Conservation (phyloP, 495 filamentous ascomycete genomes). For the Podospora comata region DNA sequence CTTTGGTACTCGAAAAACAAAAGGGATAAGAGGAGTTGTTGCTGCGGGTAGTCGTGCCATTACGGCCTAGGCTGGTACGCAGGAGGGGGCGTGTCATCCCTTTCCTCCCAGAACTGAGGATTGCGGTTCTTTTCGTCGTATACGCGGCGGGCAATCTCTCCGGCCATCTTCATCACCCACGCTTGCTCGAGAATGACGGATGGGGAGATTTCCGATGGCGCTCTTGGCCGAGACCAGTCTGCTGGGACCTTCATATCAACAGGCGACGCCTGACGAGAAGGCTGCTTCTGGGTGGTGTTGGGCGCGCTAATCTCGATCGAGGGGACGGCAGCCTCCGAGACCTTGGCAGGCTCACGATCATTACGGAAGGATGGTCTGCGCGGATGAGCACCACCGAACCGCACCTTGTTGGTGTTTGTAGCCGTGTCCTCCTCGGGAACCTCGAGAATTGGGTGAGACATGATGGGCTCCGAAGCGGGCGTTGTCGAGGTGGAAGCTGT, state of each 20-base stretch:
- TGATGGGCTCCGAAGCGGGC: constrained; percentile 50
- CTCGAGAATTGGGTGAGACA: constrained; percentile 44
- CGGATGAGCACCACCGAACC: constrained; percentile 35
- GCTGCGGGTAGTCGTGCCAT: background rate
- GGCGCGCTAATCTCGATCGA: constrained; percentile 11
- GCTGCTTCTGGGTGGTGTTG: background rate
- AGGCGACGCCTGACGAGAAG: background rate
- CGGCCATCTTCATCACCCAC: constrained; percentile 87
- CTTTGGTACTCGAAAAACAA: constrained; percentile 3
- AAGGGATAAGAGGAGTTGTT: background rate
- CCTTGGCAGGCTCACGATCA: constrained; percentile 22
- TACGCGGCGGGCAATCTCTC: constrained; percentile 81
- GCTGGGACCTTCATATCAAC: constrained; percentile 15
- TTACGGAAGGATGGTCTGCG: constrained; percentile 31
- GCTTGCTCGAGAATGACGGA: constrained; percentile 73
- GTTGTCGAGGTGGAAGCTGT: constrained; percentile 31
- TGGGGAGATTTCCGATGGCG: constrained; percentile 39
- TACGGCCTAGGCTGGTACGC: constrained; percentile 52
- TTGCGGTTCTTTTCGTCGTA: constrained; percentile 61
- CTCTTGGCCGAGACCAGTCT: constrained; percentile 17
- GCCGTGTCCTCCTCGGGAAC: constrained; percentile 55
- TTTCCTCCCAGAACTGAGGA: constrained; percentile 45
- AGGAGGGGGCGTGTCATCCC: constrained; percentile 58
- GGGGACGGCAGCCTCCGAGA: constrained; percentile 17
- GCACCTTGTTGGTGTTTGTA: constrained; percentile 41